phyloP scores from a whole-genome alignment of 208 protist genomes.

The Crithidia brevicula region DNA sequence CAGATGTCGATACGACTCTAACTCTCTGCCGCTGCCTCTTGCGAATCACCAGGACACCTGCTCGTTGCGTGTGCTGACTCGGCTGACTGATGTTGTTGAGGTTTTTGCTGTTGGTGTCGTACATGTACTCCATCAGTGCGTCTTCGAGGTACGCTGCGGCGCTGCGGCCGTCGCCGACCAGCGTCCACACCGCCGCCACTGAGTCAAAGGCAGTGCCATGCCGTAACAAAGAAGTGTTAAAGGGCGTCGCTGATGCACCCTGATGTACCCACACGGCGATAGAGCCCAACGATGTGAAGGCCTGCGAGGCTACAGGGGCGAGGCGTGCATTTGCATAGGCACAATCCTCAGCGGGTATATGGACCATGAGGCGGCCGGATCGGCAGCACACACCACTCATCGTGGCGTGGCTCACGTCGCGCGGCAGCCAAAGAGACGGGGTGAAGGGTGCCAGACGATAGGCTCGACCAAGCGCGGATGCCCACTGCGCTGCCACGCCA shows the following conservation, averaged over 20 bases:
- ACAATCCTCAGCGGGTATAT: conserved; percentile 37
- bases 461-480: neutral
- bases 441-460: conserved; percentile 21
- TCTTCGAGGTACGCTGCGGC: conserved; percentile 75
- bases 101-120: conserved; percentile 53
- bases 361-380: conserved; percentile 67
- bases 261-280: conserved; percentile 28
- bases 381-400: conserved; percentile 34
- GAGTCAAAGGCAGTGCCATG: neutral
- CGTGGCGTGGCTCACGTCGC: neutral
- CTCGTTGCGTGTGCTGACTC: conserved; percentile 23
- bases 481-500: neutral
- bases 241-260: neutral
- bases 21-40: conserved; percentile 19
- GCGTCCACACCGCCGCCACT: conserved; percentile 48
- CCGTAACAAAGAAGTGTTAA: neutral
- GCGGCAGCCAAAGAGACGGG: conserved; percentile 30
- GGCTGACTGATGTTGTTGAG: conserved; percentile 37
- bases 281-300: conserved; percentile 52
- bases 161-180: conserved; percentile 68
- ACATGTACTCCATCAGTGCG: conserved; percentile 58
- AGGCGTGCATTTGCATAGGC: conserved; percentile 38
- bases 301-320: conserved; percentile 32
- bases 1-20: neutral
- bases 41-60: conserved; percentile 24